These are phyloP conservation scores for Agapanthus africanus DNA, from an alignment of 106 monocot species.

Conservation along the genomic window DNA sequence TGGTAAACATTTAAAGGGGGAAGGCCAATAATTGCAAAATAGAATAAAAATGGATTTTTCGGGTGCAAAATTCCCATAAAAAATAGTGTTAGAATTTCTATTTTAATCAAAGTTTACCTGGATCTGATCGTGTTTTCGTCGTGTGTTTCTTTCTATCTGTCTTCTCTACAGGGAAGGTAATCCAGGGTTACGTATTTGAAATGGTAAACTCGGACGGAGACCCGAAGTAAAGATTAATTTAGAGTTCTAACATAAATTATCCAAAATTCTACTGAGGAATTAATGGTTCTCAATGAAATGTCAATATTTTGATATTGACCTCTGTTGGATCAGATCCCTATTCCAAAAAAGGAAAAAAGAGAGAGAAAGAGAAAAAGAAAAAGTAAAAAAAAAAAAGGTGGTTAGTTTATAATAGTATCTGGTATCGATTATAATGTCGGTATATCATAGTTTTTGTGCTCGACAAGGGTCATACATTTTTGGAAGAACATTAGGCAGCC, in stretches of 20 bases:
- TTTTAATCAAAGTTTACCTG: neutral
- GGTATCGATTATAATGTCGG: neutral
- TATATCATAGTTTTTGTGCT: neutral
- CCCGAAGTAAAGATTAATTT: neutral
- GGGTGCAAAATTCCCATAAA: neutral
- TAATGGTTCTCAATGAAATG: neutral
- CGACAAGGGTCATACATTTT: neutral
- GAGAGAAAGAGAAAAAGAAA: too few species aligned
- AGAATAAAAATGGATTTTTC: conserved; percentile 8
- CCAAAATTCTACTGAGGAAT: neutral
- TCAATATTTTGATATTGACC: neutral
- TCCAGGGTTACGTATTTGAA: conserved; percentile 8
- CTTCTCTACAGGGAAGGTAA: conserved; percentile 15
- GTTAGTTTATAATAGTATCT: neutral
- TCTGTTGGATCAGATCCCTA: neutral
- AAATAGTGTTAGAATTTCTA: neutral
- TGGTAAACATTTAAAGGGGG: neutral
- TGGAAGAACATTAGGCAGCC: neutral
- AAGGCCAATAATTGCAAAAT: neutral
- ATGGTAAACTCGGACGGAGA: conserved; percentile 12
- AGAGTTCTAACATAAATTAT: neutral
- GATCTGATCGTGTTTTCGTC: conserved; percentile 11
- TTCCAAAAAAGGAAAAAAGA: neutral
- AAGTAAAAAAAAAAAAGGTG: too few species aligned
- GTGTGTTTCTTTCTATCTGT: conserved; percentile 3